Evolutionary conservation across 2,329 filamentous ascomycete genomes (phyloP).

Genomic region (Didymella exigua): DNA sequence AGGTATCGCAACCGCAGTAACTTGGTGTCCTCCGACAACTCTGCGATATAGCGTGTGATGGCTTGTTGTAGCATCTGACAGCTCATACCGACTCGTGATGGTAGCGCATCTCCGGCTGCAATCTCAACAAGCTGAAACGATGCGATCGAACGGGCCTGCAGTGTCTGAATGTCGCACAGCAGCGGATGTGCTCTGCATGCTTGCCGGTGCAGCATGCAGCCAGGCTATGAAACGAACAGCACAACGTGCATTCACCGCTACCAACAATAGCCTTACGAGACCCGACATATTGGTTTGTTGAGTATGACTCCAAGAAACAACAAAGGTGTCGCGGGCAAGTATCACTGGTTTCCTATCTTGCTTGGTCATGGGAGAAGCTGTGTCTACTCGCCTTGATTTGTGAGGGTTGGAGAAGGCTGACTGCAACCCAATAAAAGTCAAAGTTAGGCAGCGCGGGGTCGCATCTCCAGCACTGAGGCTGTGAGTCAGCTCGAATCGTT

Average conservation of each 20-base stretch:
- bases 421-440: constrained; percentile 4
- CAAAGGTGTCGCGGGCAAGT: neutral
- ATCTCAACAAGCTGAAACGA: constrained; percentile 6
- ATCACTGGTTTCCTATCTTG: constrained; percentile 3
- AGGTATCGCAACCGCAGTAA: neutral
- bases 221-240: constrained; percentile 11
- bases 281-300: constrained; percentile 9
- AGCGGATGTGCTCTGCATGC: constrained; percentile 7
- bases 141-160: constrained; percentile 11
- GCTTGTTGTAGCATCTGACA: constrained; percentile 9
- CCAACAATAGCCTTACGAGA: constrained; percentile 2
- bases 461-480: neutral
- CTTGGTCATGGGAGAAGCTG: constrained; percentile 9
- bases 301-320: constrained; percentile 8
- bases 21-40: neutral
- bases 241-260: constrained; percentile 13
- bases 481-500: neutral
- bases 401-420: neutral
- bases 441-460: constrained; percentile 11
- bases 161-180: constrained; percentile 14
- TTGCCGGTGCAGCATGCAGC: constrained; percentile 12
- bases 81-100: constrained; percentile 10
- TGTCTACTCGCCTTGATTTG: constrained; percentile 2
- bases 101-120: constrained; percentile 9
- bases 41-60: constrained; percentile 1